Percentiles rank a stretch among this genome's conserved stretches.
These are phyloP conservation scores for Heritiera fomes DNA, from an alignment of 345 rosid species.

Conservation along the genomic window DNA sequence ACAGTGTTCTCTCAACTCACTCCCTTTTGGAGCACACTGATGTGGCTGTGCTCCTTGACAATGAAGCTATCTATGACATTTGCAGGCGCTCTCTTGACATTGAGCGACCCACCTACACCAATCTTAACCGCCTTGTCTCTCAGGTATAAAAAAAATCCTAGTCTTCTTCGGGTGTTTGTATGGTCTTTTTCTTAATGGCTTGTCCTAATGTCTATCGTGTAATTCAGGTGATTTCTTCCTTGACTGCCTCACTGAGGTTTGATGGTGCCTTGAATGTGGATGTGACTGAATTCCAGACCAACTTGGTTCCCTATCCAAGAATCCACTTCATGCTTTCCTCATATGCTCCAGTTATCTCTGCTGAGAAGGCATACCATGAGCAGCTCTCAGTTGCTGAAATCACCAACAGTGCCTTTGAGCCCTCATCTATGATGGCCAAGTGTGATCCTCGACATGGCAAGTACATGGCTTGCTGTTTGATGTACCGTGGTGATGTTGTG, in stretches of 20 bases:
- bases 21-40: constrained; percentile 76
- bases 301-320: constrained; percentile 79
- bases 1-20: constrained; percentile 76
- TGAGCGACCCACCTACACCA: constrained; percentile 76
- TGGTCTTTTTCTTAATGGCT: not conserved
- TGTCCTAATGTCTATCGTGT: not conserved
- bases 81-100: constrained; percentile 76
- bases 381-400: constrained; percentile 66
- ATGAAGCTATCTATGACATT: constrained; percentile 62
- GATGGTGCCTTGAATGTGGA: constrained; percentile 81
- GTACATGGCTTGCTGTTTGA: constrained; percentile 80
- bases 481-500: constrained; percentile 85
- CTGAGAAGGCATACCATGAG: constrained; percentile 52
- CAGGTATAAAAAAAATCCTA: constrained; percentile 38
- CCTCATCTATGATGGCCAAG: constrained; percentile 53
- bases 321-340: constrained; percentile 88
- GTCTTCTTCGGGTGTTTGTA: too few species aligned
- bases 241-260: constrained; percentile 74
- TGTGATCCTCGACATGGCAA: constrained; percentile 86
- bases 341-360: constrained; percentile 75
- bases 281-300: constrained; percentile 77
- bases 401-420: constrained; percentile 57
- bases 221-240: constrained; percentile 61
- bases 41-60: constrained; percentile 60
- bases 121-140: constrained; percentile 71